Percentiles rank a stretch among this genome's conserved stretches.
phyloP scores from a whole-genome alignment of 2,329 filamentous ascomycete species.

The Botrytis medusae region DNA sequence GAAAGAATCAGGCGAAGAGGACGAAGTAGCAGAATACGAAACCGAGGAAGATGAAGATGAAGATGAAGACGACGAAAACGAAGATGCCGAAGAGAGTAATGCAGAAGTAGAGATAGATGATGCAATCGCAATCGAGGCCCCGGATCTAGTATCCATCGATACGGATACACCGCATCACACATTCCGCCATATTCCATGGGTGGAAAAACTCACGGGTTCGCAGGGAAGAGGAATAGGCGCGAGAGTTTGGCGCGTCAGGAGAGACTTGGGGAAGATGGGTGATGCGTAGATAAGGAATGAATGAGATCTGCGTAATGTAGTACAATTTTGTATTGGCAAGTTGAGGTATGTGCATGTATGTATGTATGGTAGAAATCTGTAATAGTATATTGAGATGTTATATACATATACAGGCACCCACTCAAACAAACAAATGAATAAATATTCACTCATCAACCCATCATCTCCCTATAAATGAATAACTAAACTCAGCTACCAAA shows the following conservation, averaged over 20 bases:
- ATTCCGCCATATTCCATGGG: conserved; percentile 52
- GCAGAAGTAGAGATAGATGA: neutral
- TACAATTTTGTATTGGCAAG: neutral
- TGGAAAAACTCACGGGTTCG: conserved; percentile 56
- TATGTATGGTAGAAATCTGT: neutral
- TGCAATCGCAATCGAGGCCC: neutral
- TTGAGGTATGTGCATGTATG: neutral
- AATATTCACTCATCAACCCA: too few species aligned
- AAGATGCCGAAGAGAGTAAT: neutral
- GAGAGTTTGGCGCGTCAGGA: conserved; percentile 62
- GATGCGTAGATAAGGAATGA: conserved; percentile 17
- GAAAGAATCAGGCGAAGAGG: conserved; percentile 11
- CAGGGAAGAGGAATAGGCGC: conserved; percentile 58
- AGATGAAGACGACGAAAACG: conserved; percentile 18
- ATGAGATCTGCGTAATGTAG: neutral
- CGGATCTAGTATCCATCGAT: neutral
- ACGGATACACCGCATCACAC: conserved; percentile 19
- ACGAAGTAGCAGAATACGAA: neutral
- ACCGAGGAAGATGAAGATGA: conserved; percentile 13
- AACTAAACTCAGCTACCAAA: too few species aligned
- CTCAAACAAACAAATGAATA: too few species aligned
- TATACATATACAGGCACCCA: neutral
- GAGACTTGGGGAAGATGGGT: conserved; percentile 53
- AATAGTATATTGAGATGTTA: neutral
- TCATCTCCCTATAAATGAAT: too few species aligned